These are phyloP conservation scores for Seiridium cupressi DNA, from an alignment of 2,329 filamentous ascomycete species.

Conservation along the genomic window DNA sequence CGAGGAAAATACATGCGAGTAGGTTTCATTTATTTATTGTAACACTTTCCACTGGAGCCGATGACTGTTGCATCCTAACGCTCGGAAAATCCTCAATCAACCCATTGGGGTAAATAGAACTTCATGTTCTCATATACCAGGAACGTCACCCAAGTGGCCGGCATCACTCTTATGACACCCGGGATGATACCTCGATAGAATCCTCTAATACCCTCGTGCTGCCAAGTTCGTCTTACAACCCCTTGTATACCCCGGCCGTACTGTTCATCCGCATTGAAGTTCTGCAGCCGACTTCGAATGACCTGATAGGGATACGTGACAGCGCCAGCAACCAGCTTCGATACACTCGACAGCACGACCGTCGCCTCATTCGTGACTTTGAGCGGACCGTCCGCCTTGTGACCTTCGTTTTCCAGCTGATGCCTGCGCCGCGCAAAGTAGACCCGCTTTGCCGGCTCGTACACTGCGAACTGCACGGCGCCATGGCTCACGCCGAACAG, in stretches of 20 bases:
- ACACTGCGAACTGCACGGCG: slow-evolving; percentile 93
- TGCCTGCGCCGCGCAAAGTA: slow-evolving; percentile 48
- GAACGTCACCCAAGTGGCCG: slow-evolving; percentile 95
- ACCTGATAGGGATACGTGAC: slow-evolving; percentile 96
- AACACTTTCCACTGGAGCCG: no score
- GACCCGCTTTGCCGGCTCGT: slow-evolving; percentile 66
- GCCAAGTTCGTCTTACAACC: slow-evolving; percentile 72
- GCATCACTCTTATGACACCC: slow-evolving; percentile 86
- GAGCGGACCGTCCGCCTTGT: slow-evolving; percentile 16
- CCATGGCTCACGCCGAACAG: slow-evolving; percentile 88
- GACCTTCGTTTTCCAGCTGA: slow-evolving; percentile 19
- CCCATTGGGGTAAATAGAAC: slow-evolving; percentile 59
- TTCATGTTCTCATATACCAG: slow-evolving; percentile 95
- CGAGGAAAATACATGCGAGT: no score
- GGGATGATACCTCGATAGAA: slow-evolving; percentile 92
- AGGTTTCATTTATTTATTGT: no score
- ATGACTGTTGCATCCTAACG: no score
- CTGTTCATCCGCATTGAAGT: slow-evolving; percentile 73
- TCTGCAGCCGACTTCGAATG: slow-evolving; percentile 82
- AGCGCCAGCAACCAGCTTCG: slow-evolving; percentile 86
- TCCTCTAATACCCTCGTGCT: slow-evolving; percentile 73
- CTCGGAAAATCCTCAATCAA: background rate
- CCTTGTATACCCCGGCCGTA: slow-evolving; percentile 72
- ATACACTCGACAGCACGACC: slow-evolving; percentile 72
- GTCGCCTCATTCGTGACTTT: slow-evolving; percentile 71